phyloP scores from a whole-genome alignment of 2,329 filamentous ascomycete genomes.

The Colletotrichum eleusines region DNA sequence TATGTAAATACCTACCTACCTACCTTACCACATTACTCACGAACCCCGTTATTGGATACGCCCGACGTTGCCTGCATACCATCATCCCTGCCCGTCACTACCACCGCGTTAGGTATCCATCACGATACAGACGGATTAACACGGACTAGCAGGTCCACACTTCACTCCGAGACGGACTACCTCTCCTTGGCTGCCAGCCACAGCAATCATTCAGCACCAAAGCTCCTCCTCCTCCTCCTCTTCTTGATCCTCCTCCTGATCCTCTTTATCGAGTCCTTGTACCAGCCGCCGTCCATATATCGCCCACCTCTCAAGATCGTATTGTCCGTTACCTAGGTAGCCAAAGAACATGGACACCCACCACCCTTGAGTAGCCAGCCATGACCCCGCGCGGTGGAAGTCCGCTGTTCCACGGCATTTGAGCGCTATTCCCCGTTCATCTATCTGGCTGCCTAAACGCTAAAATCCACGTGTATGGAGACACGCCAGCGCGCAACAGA shows the following conservation, averaged over 20 bases:
- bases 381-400: background rate
- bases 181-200: background rate
- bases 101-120: background rate
- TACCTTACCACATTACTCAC: background rate
- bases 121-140: too few species aligned
- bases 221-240: background rate
- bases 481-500: background rate
- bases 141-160: too few species aligned
- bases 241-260: background rate
- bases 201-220: background rate
- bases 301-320: background rate
- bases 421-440: constrained; percentile 20
- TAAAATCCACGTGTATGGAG: constrained; percentile 25
- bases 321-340: background rate
- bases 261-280: too few species aligned
- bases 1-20: too few species aligned
- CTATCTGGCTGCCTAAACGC: constrained; percentile 39
- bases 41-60: background rate
- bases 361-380: background rate
- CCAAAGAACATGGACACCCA: too few species aligned
- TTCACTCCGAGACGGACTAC: too few species aligned
- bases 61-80: constrained; percentile 30
- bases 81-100: background rate
- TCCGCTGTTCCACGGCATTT: constrained; percentile 12
- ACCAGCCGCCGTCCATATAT: background rate